A percentile compares a stretch with the other conserved stretches of the same genome.
Conservation (phyloP, 2,329 filamentous ascomycete genomes). For the Neophaeococcomyces mojaviensis region DNA sequence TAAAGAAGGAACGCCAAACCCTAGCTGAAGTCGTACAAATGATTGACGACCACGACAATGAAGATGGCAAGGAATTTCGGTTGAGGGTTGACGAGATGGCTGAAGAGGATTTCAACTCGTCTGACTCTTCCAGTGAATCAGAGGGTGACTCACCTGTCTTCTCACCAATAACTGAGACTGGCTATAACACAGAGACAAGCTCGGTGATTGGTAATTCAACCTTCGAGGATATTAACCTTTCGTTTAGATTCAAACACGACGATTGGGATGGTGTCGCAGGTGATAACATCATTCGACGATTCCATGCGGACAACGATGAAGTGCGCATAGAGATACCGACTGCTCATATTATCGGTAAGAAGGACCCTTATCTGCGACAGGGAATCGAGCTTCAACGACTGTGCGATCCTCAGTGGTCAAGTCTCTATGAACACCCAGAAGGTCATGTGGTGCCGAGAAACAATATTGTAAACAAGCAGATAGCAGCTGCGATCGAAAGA, state of each 20-base stretch:
- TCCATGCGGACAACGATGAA: conserved; percentile 9
- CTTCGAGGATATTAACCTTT: too few relatives aligned
- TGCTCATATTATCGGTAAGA: conserved; percentile 36
- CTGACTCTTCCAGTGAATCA: neutral
- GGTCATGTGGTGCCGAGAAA: conserved; percentile 38
- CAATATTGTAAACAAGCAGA: conserved; percentile 24
- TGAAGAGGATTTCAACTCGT: neutral
- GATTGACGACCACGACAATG: neutral
- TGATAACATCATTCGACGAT: conserved; percentile 11
- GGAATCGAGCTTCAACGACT: conserved; percentile 32
- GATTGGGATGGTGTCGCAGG: neutral
- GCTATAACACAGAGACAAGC: neutral
- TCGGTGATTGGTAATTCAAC: too few relatives aligned
- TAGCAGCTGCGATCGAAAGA: conserved; percentile 30
- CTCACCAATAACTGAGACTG: neutral
- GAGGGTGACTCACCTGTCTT: neutral
- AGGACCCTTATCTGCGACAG: conserved; percentile 34
- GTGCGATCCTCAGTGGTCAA: conserved; percentile 27
- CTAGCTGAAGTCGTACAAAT: too few relatives aligned
- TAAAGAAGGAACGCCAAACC: too few relatives aligned
- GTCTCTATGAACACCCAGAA: conserved; percentile 33
- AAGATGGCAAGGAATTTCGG: conserved; percentile 1
- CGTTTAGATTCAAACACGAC: too few relatives aligned
- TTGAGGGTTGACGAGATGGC: conserved; percentile 2
- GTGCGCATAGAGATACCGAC: conserved; percentile 32